These are phyloP conservation scores for Aspergillus sclerotioniger DNA, from an alignment of 495 filamentous ascomycete genomes.

Conservation along the genomic window DNA sequence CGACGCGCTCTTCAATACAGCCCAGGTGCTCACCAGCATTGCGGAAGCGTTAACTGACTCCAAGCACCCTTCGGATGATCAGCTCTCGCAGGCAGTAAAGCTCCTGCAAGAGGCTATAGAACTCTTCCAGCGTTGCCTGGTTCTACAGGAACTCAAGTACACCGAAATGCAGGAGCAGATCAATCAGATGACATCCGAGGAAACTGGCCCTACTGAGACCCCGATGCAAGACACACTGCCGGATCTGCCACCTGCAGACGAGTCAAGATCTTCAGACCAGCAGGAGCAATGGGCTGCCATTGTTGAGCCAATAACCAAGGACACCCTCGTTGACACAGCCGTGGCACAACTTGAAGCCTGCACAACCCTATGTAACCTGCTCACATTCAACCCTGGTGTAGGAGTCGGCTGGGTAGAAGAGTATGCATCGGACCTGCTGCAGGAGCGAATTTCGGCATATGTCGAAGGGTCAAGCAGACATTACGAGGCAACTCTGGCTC, in stretches of 20 bases:
- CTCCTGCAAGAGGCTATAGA: conserved; percentile 61
- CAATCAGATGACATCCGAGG: conserved; percentile 40
- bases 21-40: conserved; percentile 63
- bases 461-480: conserved; percentile 41
- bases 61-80: conserved; percentile 40
- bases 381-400: conserved; percentile 36
- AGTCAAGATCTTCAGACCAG: conserved; percentile 28
- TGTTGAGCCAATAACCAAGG: conserved; percentile 58
- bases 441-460: conserved; percentile 48
- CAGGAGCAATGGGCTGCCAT: conserved; percentile 62
- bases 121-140: conserved; percentile 61
- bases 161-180: conserved; percentile 51
- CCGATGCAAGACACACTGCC: conserved; percentile 20
- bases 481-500: conserved; percentile 52
- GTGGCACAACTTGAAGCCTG: conserved; percentile 60
- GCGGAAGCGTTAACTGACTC: conserved; percentile 56
- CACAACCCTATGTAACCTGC: conserved; percentile 54
- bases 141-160: conserved; percentile 55
- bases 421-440: conserved; percentile 45
- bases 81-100: conserved; percentile 37
- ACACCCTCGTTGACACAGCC: conserved; percentile 62
- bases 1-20: conserved; percentile 67
- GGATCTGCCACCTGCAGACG: conserved; percentile 7
- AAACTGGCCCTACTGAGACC: conserved; percentile 20
- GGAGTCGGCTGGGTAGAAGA: conserved; percentile 56